phyloP scores from a whole-genome alignment of 441 rosid genomes.

The Euphorbia celastroides region DNA sequence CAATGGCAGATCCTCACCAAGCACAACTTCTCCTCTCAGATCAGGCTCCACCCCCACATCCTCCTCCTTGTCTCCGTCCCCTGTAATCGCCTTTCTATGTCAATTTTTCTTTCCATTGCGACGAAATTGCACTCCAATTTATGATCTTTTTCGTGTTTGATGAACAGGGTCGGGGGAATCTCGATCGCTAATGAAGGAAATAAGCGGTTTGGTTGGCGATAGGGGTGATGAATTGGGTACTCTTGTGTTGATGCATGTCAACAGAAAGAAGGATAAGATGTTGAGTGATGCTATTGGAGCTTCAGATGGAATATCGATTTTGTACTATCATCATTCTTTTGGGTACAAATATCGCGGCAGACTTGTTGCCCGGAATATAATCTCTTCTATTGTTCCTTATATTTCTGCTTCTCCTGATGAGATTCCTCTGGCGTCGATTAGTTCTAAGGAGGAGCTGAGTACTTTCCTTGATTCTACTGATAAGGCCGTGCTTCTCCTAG shows the following conservation, averaged over 20 bases:
- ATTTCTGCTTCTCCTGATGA: constrained; percentile 41
- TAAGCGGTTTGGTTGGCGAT: constrained; percentile 32
- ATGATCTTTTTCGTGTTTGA: constrained; percentile 6
- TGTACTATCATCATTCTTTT: constrained; percentile 61
- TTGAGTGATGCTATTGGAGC: constrained; percentile 67
- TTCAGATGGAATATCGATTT: constrained; percentile 32
- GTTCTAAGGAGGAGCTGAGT: constrained; percentile 43
- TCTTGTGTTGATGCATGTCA: constrained; percentile 52
- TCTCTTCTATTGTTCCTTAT: constrained; percentile 50
- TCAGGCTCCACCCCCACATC: constrained; percentile 59
- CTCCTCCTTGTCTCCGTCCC: constrained; percentile 76
- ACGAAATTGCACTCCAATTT: neutral
- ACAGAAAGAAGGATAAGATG: constrained; percentile 56
- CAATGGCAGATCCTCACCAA: constrained; percentile 69
- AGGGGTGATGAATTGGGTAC: constrained; percentile 34
- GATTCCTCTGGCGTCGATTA: constrained; percentile 44
- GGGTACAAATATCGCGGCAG: constrained; percentile 68
- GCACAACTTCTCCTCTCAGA: constrained; percentile 81
- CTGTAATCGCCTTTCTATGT: constrained; percentile 30
- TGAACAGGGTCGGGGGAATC: constrained; percentile 87
- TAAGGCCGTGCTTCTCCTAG: constrained; percentile 53
- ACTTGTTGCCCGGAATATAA: constrained; percentile 49
- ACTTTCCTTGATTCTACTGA: constrained; percentile 68
- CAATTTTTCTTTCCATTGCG: neutral
- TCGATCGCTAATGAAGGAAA: constrained; percentile 63